Percentiles rank a stretch among this genome's conserved stretches.
phyloP scores from a whole-genome alignment of 129 eudicot species.

The Helianthus tuberosus region DNA sequence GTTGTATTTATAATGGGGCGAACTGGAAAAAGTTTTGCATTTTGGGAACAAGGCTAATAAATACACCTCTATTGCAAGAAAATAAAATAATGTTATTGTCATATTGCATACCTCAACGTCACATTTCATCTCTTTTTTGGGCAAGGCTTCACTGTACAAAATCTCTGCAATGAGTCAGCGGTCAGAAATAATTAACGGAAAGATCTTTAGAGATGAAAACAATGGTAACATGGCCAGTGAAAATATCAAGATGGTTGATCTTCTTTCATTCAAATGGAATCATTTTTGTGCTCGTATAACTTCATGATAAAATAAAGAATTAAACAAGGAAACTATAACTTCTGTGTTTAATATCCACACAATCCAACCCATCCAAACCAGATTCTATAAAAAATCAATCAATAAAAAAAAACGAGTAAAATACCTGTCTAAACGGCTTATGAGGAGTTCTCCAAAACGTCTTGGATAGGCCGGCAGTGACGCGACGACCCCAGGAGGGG shows the following conservation, averaged over 20 bases:
- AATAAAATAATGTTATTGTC: background rate
- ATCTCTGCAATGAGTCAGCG: constrained; percentile 74
- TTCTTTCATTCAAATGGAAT: too few relatives aligned
- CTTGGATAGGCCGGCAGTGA: too few relatives aligned
- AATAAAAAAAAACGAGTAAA: constrained; percentile 1
- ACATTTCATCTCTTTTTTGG: constrained; percentile 97
- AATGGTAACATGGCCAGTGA: constrained; percentile 6
- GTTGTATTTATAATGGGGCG: background rate
- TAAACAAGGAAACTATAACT: too few relatives aligned
- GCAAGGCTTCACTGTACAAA: constrained; percentile 94
- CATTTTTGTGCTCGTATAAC: too few relatives aligned
- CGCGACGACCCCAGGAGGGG: too few relatives aligned
- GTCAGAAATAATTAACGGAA: constrained; percentile 25
- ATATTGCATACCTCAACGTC: constrained; percentile 82
- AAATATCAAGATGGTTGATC: background rate
- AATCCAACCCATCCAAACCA: too few relatives aligned
- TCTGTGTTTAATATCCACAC: too few relatives aligned
- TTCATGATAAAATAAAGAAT: too few relatives aligned
- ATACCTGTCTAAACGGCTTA: constrained; percentile 97
- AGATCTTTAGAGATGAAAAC: constrained; percentile 1
- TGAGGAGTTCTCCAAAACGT: constrained; percentile 99
- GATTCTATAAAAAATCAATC: too few relatives aligned
- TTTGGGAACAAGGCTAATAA: background rate
- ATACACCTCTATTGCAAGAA: too few relatives aligned
- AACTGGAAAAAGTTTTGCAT: too few relatives aligned